Conservation (phyloP, 1,284 basidiomycete genomes). For the Apiotrichum veenhuisii region DNA sequence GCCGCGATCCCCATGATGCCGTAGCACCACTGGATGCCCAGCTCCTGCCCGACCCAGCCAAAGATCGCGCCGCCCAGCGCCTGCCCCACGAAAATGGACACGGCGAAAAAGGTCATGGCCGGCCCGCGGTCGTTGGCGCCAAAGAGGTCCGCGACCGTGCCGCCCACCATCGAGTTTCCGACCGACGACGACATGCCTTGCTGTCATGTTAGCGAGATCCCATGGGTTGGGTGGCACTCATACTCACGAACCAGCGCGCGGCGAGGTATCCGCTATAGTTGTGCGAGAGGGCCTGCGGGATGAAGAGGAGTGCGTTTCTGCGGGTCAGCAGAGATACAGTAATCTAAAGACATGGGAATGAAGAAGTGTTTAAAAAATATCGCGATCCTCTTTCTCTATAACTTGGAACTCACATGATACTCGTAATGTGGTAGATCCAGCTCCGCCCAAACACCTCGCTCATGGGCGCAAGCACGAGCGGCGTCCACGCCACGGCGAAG, state of each 20-base stretch:
- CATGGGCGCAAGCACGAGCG: constrained; percentile 40
- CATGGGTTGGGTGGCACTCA: too few relatives aligned
- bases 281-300: constrained; percentile 41
- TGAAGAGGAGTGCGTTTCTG: constrained; percentile 28
- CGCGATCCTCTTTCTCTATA: too few relatives aligned
- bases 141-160: constrained; percentile 47
- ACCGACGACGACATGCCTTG: constrained; percentile 40
- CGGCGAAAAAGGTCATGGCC: constrained; percentile 49
- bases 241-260: constrained; percentile 38
- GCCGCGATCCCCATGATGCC: constrained; percentile 38
- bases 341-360: too few relatives aligned
- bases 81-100: constrained; percentile 47
- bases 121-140: constrained; percentile 41
- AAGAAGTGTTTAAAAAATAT: too few relatives aligned
- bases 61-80: constrained; percentile 23
- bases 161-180: constrained; percentile 43
- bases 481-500: constrained; percentile 34
- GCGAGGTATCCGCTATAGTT: constrained; percentile 40
- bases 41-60: constrained; percentile 31
- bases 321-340: background rate
- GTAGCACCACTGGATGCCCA: constrained; percentile 39
- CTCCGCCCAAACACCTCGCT: constrained; percentile 42
- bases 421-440: constrained; percentile 36
- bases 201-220: constrained; percentile 9
- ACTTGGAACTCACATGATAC: constrained; percentile 1